Base-by-base conservation (phyloP, 2,329 filamentous ascomycete genomes). In the Claviceps digitariae region DNA sequence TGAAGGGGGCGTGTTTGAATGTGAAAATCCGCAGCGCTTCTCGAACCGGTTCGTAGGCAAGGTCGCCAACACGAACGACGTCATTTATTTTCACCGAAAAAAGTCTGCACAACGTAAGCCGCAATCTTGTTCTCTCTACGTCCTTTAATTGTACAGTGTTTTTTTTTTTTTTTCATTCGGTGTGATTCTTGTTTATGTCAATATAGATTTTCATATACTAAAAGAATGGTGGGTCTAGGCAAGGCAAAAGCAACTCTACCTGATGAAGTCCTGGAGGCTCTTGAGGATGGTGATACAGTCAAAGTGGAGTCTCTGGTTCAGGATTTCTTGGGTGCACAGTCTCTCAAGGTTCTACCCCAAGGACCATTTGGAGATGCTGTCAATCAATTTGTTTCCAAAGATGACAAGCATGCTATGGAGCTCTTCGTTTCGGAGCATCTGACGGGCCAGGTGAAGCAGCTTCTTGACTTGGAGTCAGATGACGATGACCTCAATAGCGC, bases 11-110 rank as follows among this genome's bases (percentile, higher is more conserved):
- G 81, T 82, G 38, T 98, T 89, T 62, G 87, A 97, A 59, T 84
- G 86, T 58, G 93, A 97, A 66, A 98, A 98, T 56, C 90, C 93
- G 0, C 93, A 97, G 65, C 83, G 93, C 9, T 96, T 97, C 63
- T 97, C 91, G 0, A 95, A 95, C 65, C 81, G 90, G 2, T 98
- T 97, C 60, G 78, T 86, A 1, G 86, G 83, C n/a, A 87, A 82
- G 63, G 91, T 98, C 1, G 93, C 93, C 55, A 98, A 98, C 64
- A 83, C 84, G 10, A 94, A 90, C 60, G 93, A 98, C 61, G 89
- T 98, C 0, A 83, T 98, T 0, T 86, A 91, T 62, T 97, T 95
- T 65, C 84, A 96, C 67, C 82, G 88, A 53, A 95, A 91, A 70
- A 97, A 95, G 69, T 79, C 79, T n/a, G 69, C 67, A 1, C 63